These are phyloP conservation scores for Lodderomyces pseudojiufengensis DNA, from an alignment of 1,139 yeast species.

Conservation along the genomic window DNA sequence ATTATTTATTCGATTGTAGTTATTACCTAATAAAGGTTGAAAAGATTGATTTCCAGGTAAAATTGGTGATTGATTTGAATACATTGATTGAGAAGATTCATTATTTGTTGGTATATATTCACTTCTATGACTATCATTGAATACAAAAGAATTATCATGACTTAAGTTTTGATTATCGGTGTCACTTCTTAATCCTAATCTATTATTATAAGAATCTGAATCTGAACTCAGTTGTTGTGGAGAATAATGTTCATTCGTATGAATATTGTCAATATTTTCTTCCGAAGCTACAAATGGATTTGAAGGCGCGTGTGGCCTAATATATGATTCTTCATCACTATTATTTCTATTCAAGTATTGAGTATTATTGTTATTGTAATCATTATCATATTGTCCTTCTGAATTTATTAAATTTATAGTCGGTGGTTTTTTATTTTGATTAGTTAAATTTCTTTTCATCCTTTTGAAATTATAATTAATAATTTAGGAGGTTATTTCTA, in stretches of 20 bases:
- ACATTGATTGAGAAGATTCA: not conserved
- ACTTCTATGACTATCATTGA: not conserved
- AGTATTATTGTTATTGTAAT: too few relatives aligned
- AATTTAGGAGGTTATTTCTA: too few relatives aligned
- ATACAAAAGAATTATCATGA: too few relatives aligned
- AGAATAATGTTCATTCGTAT: not conserved
- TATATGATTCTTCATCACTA: too few relatives aligned
- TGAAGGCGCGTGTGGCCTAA: slow-evolving; percentile 1
- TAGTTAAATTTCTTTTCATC: too few relatives aligned
- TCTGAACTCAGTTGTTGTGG: slow-evolving; percentile 1
- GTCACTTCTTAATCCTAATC: too few relatives aligned
- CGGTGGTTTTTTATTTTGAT: too few relatives aligned
- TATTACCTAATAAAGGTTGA: not conserved
- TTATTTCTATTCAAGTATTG: too few relatives aligned
- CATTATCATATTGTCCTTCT: not conserved
- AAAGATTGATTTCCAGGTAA: slow-evolving; percentile 1
- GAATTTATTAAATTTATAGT: too few relatives aligned
- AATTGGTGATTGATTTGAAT: slow-evolving; percentile 1
- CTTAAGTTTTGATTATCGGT: not conserved
- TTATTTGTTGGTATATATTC: not conserved
- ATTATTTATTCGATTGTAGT: not conserved
- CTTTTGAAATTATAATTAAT: too few relatives aligned
- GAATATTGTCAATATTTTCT: too few relatives aligned
- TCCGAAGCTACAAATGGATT: slow-evolving; percentile 1
- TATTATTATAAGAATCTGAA: not conserved